These are phyloP conservation scores for Calamus simplicifolius DNA, from an alignment of 176 grass and related monocot genomes.

Conservation along the genomic window DNA sequence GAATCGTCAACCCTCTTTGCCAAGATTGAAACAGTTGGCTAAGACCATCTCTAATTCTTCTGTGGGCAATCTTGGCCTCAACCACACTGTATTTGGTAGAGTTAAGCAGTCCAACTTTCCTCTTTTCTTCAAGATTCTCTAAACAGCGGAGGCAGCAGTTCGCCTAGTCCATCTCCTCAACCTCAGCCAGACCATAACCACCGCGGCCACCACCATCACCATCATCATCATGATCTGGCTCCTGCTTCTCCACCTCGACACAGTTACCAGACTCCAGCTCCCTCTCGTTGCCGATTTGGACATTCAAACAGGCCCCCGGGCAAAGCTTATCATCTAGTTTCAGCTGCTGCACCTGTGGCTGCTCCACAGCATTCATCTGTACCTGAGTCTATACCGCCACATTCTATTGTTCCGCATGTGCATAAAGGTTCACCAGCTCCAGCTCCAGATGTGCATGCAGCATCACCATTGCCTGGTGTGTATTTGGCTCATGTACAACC, in stretches of 20 bases:
- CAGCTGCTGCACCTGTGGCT: constrained; percentile 25
- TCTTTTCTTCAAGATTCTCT: constrained; percentile 78
- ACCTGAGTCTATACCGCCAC: constrained; percentile 14
- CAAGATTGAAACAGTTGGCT: constrained; percentile 80
- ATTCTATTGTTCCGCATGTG: constrained; percentile 25
- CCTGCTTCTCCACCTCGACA: constrained; percentile 29
- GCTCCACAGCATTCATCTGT: constrained; percentile 35
- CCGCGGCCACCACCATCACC: constrained; percentile 30
- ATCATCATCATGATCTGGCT: constrained; percentile 34
- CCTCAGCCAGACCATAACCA: constrained; percentile 32
- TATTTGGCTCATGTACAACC: constrained; percentile 33
- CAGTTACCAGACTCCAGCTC: constrained; percentile 5
- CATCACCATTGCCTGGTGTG: constrained; percentile 26
- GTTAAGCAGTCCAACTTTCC: constrained; percentile 82
- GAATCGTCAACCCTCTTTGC: constrained; percentile 59
- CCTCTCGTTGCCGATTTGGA: constrained; percentile 6
- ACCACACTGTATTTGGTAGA: constrained; percentile 73
- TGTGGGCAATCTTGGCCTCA: constrained; percentile 70
- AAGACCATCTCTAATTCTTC: constrained; percentile 74
- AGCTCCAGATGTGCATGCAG: constrained; percentile 14
- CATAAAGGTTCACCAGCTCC: constrained; percentile 23
- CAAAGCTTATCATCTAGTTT: constrained; percentile 9
- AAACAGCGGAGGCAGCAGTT: constrained; percentile 22
- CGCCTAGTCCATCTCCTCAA: constrained; percentile 54
- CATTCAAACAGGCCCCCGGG: not conserved